phyloP scores from a whole-genome alignment of 768 basidiomycete species.

The Xerocomus brunneocitrinus region DNA sequence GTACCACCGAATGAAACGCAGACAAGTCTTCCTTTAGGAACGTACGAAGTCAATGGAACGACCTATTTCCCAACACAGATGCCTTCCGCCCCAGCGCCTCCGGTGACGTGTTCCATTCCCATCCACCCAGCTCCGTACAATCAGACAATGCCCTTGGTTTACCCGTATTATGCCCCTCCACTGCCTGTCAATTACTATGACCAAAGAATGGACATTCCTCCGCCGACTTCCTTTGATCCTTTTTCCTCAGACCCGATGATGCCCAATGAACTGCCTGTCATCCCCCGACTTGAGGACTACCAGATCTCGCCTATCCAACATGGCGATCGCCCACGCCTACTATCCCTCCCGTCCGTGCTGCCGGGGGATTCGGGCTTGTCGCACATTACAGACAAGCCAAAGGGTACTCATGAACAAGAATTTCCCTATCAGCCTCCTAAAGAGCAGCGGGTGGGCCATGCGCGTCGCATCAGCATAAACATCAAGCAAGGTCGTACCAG shows the following conservation, averaged over 20 bases:
- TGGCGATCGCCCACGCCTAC: background rate
- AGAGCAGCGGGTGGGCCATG: conserved; percentile 34
- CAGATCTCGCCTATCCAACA: conserved; percentile 1
- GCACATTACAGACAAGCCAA: background rate
- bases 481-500: conserved; percentile 19
- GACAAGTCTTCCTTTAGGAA: conserved; percentile 9
- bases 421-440: conserved; percentile 33
- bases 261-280: conserved; percentile 10
- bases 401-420: conserved; percentile 10
- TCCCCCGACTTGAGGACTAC: conserved; percentile 7
- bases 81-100: background rate
- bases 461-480: conserved; percentile 37
- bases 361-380: background rate
- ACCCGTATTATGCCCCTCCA: conserved; percentile 10
- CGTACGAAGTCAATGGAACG: conserved; percentile 28
- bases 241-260: conserved; percentile 17
- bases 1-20: background rate
- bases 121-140: conserved; percentile 5
- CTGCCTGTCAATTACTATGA: conserved; percentile 3
- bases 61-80: conserved; percentile 22
- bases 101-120: conserved; percentile 5
- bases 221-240: conserved; percentile 15
- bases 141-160: conserved; percentile 2
- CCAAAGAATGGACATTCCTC: background rate
- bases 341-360: background rate